These are phyloP conservation scores for Neurospora crassa DNA, from an alignment of 2,329 filamentous ascomycete species.

Conservation along the genomic window DNA sequence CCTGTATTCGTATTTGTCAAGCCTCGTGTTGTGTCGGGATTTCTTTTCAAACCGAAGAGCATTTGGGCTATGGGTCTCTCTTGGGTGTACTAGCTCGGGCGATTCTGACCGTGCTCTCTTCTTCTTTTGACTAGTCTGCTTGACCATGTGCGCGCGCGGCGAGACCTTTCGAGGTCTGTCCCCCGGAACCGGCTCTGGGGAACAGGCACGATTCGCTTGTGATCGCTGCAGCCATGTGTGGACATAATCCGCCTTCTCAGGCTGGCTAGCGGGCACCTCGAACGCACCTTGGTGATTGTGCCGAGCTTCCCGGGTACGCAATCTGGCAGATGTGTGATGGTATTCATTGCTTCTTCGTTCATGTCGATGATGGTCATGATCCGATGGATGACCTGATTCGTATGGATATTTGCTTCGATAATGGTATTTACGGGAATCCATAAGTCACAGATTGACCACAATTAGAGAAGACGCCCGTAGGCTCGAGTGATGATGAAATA, in stretches of 20 bases:
- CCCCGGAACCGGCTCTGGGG: background rate
- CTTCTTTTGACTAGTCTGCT: background rate
- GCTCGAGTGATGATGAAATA: background rate
- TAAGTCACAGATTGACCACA: background rate
- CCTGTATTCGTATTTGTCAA: slow-evolving; percentile 38
- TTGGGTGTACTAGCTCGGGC: slow-evolving; percentile 12
- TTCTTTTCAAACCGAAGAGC: slow-evolving; percentile 34
- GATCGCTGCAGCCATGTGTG: slow-evolving; percentile 16
- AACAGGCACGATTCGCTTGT: slow-evolving; percentile 4
- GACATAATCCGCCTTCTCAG: slow-evolving; percentile 10
- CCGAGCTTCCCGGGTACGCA: background rate
- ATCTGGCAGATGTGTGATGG: background rate
- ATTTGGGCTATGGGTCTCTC: slow-evolving; percentile 6
- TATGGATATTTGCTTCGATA: background rate
- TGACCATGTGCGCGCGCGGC: background rate
- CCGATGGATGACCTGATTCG: background rate
- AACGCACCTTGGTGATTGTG: background rate
- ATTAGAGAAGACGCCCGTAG: background rate
- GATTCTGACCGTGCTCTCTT: slow-evolving; percentile 11
- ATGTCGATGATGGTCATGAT: background rate
- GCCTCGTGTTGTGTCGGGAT: slow-evolving; percentile 44
- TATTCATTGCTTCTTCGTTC: background rate
- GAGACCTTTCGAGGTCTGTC: background rate
- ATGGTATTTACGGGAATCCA: background rate
- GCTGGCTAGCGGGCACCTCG: background rate